Evolutionary conservation across 208 protist species (phyloP).

Genomic region (Trypanosoma scelopori): DNA sequence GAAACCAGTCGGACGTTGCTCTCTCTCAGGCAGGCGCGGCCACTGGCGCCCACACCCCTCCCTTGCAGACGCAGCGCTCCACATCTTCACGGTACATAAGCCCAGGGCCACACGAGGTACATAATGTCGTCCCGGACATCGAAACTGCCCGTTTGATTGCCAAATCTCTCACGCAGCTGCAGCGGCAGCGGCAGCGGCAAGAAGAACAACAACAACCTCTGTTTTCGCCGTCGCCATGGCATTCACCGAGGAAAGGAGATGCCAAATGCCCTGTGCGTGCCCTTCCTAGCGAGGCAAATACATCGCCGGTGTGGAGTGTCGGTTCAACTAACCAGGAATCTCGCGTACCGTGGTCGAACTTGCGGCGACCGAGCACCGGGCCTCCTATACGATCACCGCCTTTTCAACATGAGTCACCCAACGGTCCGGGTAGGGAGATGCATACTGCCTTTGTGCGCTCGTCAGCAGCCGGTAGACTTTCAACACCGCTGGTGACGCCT

Average conservation of each 20-base stretch:
- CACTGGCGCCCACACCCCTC: not conserved
- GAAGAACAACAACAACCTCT: constrained; percentile 6
- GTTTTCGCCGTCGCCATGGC: not conserved
- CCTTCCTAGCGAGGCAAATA: not conserved
- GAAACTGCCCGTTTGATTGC: not conserved
- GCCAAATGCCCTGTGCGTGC: not conserved
- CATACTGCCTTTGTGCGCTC: no score
- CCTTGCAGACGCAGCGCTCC: not conserved
- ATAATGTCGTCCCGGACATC: not conserved
- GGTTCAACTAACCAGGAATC: not conserved
- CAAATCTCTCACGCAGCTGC: not conserved
- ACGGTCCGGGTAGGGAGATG: no score
- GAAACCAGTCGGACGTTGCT: no score
- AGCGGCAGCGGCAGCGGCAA: not conserved
- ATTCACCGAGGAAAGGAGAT: not conserved
- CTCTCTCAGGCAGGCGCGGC: not conserved
- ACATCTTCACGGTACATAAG: constrained; percentile 20
- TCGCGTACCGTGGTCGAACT: not conserved
- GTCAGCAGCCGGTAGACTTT: no score
- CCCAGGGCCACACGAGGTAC: constrained; percentile 20
- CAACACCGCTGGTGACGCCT: no score
- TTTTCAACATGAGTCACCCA: no score
- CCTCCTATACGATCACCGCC: no score
- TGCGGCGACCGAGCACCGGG: no score
- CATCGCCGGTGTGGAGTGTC: not conserved